These are phyloP conservation scores for Rhizopogon salebrosus DNA, from an alignment of 768 basidiomycete species.

Conservation along the genomic window DNA sequence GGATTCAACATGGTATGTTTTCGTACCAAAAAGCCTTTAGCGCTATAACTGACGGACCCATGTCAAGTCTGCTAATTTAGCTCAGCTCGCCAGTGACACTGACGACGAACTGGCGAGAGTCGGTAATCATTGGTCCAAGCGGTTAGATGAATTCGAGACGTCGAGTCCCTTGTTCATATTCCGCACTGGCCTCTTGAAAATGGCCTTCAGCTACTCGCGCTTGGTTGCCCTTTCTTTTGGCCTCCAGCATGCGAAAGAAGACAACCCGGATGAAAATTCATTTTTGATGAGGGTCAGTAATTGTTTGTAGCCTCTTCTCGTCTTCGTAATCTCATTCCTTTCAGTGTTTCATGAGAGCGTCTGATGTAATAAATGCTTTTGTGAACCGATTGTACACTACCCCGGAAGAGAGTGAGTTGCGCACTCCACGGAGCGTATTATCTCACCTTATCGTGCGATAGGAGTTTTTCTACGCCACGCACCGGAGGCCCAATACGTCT, in stretches of 20 bases:
- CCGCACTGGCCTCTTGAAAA: slow-evolving; percentile 54
- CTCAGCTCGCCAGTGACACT: slow-evolving; percentile 55
- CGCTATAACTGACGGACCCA: background rate
- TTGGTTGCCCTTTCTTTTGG: slow-evolving; percentile 68
- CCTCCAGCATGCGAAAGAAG: slow-evolving; percentile 67
- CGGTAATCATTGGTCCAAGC: slow-evolving; percentile 50
- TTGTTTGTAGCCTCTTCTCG: background rate
- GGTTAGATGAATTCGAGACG: slow-evolving; percentile 45
- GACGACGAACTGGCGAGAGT: slow-evolving; percentile 65
- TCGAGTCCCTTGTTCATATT: slow-evolving; percentile 52
- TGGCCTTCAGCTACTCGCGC: slow-evolving; percentile 67
- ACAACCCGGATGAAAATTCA: slow-evolving; percentile 52
- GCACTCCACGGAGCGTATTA: background rate
- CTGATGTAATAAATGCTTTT: slow-evolving; percentile 58
- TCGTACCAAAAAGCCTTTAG: background rate
- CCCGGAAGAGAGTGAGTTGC: slow-evolving; percentile 44
- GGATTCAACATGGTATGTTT: slow-evolving; percentile 64
- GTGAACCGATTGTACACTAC: slow-evolving; percentile 51
- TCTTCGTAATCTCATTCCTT: slow-evolving; percentile 2
- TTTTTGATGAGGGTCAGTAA: slow-evolving; percentile 61
- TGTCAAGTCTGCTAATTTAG: slow-evolving; percentile 58
- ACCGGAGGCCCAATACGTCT: slow-evolving; percentile 75
- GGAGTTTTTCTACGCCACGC: slow-evolving; percentile 63
- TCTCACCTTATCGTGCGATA: slow-evolving; percentile 18
- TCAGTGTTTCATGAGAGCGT: slow-evolving; percentile 65